phyloP scores from a whole-genome alignment of 208 protist species.

The Vickermania spadyakhi region DNA sequence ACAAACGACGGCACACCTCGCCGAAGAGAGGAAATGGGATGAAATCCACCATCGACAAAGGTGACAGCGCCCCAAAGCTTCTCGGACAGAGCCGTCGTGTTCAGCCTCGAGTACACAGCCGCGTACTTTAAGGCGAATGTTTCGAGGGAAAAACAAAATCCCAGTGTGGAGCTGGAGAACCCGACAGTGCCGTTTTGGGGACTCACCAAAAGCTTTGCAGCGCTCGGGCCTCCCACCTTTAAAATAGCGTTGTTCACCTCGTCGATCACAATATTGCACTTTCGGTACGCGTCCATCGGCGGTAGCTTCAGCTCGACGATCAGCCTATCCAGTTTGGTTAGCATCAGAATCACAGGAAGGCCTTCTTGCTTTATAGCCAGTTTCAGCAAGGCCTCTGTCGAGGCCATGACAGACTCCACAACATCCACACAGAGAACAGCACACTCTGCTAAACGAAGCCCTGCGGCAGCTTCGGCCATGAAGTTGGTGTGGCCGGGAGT shows the following conservation, averaged over 20 bases:
- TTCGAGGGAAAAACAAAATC: conserved; percentile 90
- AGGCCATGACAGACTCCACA: conserved; percentile 91
- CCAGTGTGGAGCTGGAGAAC: conserved; percentile 82
- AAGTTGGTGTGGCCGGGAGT: conserved; percentile 98
- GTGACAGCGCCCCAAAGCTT: conserved; percentile 97
- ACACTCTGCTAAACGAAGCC: conserved; percentile 93
- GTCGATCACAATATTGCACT: conserved; percentile 95
- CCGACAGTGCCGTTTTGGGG: conserved; percentile 87
- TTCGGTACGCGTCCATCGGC: conserved; percentile 97
- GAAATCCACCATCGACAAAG: conserved; percentile 68
- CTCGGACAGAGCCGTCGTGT: conserved; percentile 74
- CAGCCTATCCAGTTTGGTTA: conserved; percentile 98
- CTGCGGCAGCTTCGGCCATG: conserved; percentile 90
- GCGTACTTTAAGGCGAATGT: conserved; percentile 95
- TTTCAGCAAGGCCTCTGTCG: conserved; percentile 79
- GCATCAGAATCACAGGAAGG: conserved; percentile 87
- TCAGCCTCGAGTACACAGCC: conserved; percentile 28
- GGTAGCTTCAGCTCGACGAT: conserved; percentile 98
- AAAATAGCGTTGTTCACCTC: conserved; percentile 92
- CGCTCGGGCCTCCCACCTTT: conserved; percentile 17
- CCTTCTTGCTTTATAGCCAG: conserved; percentile 67
- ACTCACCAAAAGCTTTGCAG: conserved; percentile 26
- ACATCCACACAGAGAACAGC: conserved; percentile 96
- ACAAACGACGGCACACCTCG: conserved; percentile 94
- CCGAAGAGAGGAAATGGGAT: conserved; percentile 37